Evolutionary conservation across 2,329 filamentous ascomycete species (phyloP), one percentile per base, ranked within the genome.

Genomic region (Chaetomiaceae sp.): DNA sequence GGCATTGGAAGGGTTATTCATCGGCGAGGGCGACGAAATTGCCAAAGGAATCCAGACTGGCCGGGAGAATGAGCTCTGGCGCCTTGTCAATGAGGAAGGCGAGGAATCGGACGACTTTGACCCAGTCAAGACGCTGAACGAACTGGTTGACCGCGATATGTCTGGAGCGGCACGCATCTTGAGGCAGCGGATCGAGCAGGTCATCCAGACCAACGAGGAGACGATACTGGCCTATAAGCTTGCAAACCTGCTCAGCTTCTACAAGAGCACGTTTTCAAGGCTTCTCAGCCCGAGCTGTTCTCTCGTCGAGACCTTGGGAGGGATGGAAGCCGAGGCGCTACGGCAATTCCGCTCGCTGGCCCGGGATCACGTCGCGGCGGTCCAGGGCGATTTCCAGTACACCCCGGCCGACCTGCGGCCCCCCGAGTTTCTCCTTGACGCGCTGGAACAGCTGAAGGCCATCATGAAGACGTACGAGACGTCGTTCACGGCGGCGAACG

Each of bases 181-280:
- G n/a, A 83, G 87, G 21, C 91, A 96, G 66, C 80, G 92, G 27
- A 83, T 95, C 46, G 91, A 96, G 66, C 87, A 97, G 62, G 87
- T 95, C 17, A 86, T 97, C 14, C 90, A 95, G 61, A 87, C 87
- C 54, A 92, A 96, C 65, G 91, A 96, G 60, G 91, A 97, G 53
- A 86, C 86, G 0, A 88, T 95, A 17, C 73, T 90, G 43, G 85
- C 89, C 30, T 99, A 96, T 72, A 93, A 90, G 65, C 82, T 97
- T 35, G 85, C 89, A 10, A 96, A 95, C 60, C 74, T 99, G 1
- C 77, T 97, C 37, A 83, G 82, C 35, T 99, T 99, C 69, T 99
- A 99, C 70, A 83, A 82, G 25, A 77, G 82, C 55, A 96, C 91
- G 1, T 96, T 97, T 65, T 73, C 82, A 14, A 92, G 86, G 60